Percentiles rank a stretch among this genome's conserved stretches.
phyloP scores from a whole-genome alignment of 2,329 filamentous ascomycete species.

The Talaromyces marneffei region DNA sequence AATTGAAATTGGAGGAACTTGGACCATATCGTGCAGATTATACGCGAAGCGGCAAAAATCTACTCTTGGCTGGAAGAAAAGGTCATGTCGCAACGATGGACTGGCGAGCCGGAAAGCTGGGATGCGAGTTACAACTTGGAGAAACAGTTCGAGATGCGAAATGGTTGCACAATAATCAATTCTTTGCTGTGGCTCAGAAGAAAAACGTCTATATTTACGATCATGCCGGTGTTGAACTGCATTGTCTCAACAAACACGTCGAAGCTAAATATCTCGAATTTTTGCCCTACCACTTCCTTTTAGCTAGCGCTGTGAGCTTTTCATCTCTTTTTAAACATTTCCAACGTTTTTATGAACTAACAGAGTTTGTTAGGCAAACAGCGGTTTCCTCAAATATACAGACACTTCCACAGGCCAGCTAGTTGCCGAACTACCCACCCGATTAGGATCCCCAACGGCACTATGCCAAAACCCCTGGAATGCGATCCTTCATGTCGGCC shows the following conservation, averaged over 20 bases:
- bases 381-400: constrained; percentile 85
- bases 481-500: constrained; percentile 83
- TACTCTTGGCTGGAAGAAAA: constrained; percentile 81
- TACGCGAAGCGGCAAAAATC: constrained; percentile 77
- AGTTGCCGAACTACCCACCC: constrained; percentile 78
- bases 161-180: constrained; percentile 91
- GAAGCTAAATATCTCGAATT: constrained; percentile 95
- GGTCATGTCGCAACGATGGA: constrained; percentile 96
- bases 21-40: constrained; percentile 89
- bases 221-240: constrained; percentile 79
- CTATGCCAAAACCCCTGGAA: constrained; percentile 88
- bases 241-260: constrained; percentile 81
- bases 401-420: constrained; percentile 90
- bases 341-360: not conserved
- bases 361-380: constrained; percentile 54
- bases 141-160: constrained; percentile 86
- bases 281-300: constrained; percentile 88
- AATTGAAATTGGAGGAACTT: constrained; percentile 72
- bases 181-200: constrained; percentile 93
- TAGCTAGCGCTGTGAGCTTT: constrained; percentile 69
- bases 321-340: not conserved
- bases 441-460: constrained; percentile 74
- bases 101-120: constrained; percentile 86
- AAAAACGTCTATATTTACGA: constrained; percentile 98
- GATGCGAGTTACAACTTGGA: constrained; percentile 82